Percentiles rank a stretch among this genome's conserved stretches.
Evolutionary conservation across 164 flowering plant species (phyloP).

Genomic region (grape (Vitis vinifera)): ASM3070453v1 NC_081821.1:9941001-9941500

Average conservation of each 20-base stretch:
- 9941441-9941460: conserved; percentile 89
- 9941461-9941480: conserved; percentile 97
- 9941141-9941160: no score
- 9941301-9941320: conserved; percentile 19
- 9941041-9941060: neutral
- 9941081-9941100: neutral
- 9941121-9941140: neutral
- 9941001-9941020: neutral
- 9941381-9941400: no score
- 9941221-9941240: conserved; percentile 86
- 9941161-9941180: neutral
- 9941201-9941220: conserved; percentile 57
- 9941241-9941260: conserved; percentile 86
- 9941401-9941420: no score
- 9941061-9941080: neutral
- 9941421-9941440: conserved; percentile 52
- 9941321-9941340: neutral
- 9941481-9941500: conserved; percentile 85
- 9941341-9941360: neutral
- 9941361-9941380: no score
- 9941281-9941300: conserved; percentile 78
- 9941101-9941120: no score
- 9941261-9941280: conserved; percentile 71
- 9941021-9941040: neutral
- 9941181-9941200: neutral